These are phyloP conservation scores for Phialocephala sp. DNA, from an alignment of 2,329 filamentous ascomycete genomes.

Conservation along the genomic window DNA sequence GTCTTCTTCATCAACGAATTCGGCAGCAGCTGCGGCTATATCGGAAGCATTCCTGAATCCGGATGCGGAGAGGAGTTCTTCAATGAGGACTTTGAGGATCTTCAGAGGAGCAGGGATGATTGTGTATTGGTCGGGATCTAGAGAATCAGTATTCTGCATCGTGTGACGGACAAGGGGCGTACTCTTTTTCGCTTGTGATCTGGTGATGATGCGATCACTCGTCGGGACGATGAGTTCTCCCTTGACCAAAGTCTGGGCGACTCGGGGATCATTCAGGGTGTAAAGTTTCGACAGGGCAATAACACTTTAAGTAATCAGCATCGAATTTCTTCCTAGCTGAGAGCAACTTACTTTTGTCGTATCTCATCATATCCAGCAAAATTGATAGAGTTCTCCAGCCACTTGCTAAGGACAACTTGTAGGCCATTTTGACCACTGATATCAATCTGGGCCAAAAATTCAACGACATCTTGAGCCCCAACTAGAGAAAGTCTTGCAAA, in stretches of 20 bases:
- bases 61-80: conserved; percentile 84
- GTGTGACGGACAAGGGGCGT: conserved; percentile 36
- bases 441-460: conserved; percentile 85
- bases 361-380: conserved; percentile 99
- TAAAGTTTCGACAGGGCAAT: conserved; percentile 93
- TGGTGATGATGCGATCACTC: conserved; percentile 88
- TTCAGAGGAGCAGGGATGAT: conserved; percentile 88
- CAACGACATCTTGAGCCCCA: conserved; percentile 86
- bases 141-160: neutral
- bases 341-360: conserved; percentile 78
- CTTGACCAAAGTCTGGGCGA: conserved; percentile 83
- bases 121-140: conserved; percentile 88
- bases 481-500: conserved; percentile 89
- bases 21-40: conserved; percentile 62
- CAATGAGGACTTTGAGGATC: conserved; percentile 93
- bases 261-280: conserved; percentile 79
- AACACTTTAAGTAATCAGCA: conserved; percentile 62
- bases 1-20: conserved; percentile 65
- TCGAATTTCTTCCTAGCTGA: neutral
- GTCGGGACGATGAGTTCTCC: conserved; percentile 86
- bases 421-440: conserved; percentile 83
- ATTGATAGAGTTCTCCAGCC: conserved; percentile 95
- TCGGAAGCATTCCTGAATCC: conserved; percentile 66
- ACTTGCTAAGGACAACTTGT: conserved; percentile 88
- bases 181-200: conserved; percentile 87